Conservation (phyloP, 495 filamentous ascomycete genomes). For the Achaetomiella virescens region DNA sequence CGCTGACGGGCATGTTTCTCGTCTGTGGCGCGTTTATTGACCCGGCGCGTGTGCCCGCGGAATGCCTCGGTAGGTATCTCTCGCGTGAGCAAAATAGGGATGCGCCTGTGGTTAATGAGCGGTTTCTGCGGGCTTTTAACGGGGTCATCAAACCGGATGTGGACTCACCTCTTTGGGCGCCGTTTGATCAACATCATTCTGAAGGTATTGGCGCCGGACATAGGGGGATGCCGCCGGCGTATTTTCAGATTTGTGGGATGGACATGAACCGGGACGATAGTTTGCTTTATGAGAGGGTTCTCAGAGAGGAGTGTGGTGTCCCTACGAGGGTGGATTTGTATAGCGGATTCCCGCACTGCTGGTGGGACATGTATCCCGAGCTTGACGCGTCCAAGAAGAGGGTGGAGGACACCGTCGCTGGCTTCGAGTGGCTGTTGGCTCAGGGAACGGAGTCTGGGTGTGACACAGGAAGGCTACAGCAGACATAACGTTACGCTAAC, state of each 20-base stretch:
- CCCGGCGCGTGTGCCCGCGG: neutral
- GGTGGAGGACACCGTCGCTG: neutral
- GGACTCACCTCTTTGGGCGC: neutral
- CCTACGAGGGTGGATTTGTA: constrained; percentile 20
- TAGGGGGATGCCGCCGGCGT: neutral
- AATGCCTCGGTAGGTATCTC: neutral
- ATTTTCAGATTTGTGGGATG: constrained; percentile 10
- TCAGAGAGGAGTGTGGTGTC: neutral
- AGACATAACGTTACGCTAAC: too few relatives aligned
- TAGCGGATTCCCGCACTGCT: constrained; percentile 31
- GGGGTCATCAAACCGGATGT: neutral
- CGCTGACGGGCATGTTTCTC: neutral
- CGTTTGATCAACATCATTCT: neutral
- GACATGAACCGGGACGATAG: constrained; percentile 8
- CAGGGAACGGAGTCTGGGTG: too few relatives aligned
- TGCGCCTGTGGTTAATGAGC: neutral
- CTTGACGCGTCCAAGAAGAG: neutral
- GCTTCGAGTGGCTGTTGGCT: neutral
- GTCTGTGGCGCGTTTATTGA: constrained; percentile 1
- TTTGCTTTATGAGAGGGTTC: constrained; percentile 4
- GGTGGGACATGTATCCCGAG: constrained; percentile 14
- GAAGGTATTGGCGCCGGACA: neutral
- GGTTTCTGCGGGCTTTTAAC: neutral
- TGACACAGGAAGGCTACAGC: too few relatives aligned
- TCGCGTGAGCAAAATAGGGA: constrained; percentile 1